Evolutionary conservation across 257 asterid species (phyloP), one percentile per base, ranked within the genome.

Genomic region (Solanum sitiens): DNA sequence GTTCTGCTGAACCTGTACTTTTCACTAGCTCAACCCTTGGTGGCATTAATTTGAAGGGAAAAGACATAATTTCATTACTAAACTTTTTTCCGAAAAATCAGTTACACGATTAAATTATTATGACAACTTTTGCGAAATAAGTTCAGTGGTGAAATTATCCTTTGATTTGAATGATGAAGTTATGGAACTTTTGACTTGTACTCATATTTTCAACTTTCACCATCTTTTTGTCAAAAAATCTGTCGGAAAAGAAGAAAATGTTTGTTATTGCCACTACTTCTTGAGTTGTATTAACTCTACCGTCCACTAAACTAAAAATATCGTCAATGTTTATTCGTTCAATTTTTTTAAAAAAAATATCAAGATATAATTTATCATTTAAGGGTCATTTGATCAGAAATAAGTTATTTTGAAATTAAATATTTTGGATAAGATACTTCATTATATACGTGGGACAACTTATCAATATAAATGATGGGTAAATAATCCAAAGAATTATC

Each of bases 41-140:
- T 14, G 76, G 23, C 21, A 72, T 20, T 73, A 27, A 35, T 73
- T 73, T 72, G 44, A 72, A 32, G 20, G 42, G 0, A 45, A 45
- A 45, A 45, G 6, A 1, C 50, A 44, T 11, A 45, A 12, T 4
- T 45, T 45, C 53, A 4, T 15, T 15, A 4, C 16, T 45, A 4
- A 45, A 44, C 0, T 45, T 45, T 12, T 42, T 45, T 45, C 0
- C 2, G 6, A 0, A 45, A 45, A 45, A 12, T 45, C 0, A 45
- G 16, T 45, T 4, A 45, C 6, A 45, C 2, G 2, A 0, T 44
- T 44, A 45, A 45, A 45, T 15, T 45, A 45, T 45, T 45, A 45
- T 4, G 12, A 0, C 2, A 15, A 1, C 1, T 1, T 45, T 45
- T 45, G 11, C 0, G 6, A 12, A 45, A 12, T 45, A 45, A 45